phyloP scores from a whole-genome alignment of 2,329 filamentous ascomycete genomes.

The Trichoderma cornu-damae region DNA sequence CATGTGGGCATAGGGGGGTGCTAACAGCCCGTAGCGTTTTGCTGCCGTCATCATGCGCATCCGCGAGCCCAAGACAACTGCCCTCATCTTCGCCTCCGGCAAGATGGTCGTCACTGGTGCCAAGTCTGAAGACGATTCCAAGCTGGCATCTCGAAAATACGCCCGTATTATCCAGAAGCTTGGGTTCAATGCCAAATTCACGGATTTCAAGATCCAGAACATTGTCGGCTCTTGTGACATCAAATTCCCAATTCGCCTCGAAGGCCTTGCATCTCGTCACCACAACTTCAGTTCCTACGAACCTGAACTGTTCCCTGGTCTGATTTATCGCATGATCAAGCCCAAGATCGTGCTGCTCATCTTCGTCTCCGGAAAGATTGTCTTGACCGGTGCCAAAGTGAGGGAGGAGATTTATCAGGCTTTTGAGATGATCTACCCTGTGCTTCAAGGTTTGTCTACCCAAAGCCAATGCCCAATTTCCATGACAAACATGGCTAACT shows the following conservation, averaged over 20 bases:
- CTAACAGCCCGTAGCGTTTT: slow-evolving; percentile 65
- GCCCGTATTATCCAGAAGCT: slow-evolving; percentile 99
- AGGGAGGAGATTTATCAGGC: slow-evolving; percentile 97
- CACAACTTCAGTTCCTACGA: slow-evolving; percentile 99
- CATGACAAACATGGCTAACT: slow-evolving; percentile 11
- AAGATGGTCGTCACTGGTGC: slow-evolving; percentile 99
- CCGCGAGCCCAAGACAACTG: slow-evolving; percentile 96
- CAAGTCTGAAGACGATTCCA: slow-evolving; percentile 96
- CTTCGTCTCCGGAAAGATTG: slow-evolving; percentile 97
- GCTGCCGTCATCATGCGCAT: slow-evolving; percentile 99
- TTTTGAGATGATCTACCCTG: slow-evolving; percentile 95
- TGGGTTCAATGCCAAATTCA: slow-evolving; percentile 98
- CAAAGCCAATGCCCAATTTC: too few species aligned
- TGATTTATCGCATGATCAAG: slow-evolving; percentile 99
- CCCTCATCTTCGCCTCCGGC: slow-evolving; percentile 93
- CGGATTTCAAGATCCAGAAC: slow-evolving; percentile 99
- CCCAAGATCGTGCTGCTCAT: slow-evolving; percentile 97
- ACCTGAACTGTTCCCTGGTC: slow-evolving; percentile 95
- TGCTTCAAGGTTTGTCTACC: slow-evolving; percentile 67
- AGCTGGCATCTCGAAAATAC: slow-evolving; percentile 94
- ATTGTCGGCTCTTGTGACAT: slow-evolving; percentile 98
- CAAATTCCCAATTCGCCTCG: slow-evolving; percentile 96
- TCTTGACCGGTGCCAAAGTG: slow-evolving; percentile 94
- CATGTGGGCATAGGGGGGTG: neutral
- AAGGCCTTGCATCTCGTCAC: slow-evolving; percentile 92